phyloP scores from a whole-genome alignment of 2,329 filamentous ascomycete genomes.

The Xylaria sp. region DNA sequence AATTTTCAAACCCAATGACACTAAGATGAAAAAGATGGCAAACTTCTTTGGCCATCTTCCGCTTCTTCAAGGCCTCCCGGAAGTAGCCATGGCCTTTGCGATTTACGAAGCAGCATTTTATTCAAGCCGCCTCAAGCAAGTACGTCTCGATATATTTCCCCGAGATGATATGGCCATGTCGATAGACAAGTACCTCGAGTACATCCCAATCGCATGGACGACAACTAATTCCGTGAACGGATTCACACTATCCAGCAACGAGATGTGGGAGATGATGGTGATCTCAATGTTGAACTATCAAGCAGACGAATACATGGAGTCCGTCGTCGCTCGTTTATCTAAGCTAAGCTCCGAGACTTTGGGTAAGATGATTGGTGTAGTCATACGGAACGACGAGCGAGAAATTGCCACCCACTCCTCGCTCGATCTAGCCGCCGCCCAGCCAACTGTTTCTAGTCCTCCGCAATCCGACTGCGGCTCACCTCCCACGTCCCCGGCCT shows the following conservation, averaged over 20 bases:
- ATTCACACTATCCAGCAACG: background rate
- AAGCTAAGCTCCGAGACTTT: background rate
- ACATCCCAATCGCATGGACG: conserved; percentile 18
- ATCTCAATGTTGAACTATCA: conserved; percentile 14
- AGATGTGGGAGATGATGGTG: conserved; percentile 17
- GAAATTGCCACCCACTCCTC: background rate
- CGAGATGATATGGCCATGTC: background rate
- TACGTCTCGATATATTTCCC: background rate
- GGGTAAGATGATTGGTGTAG: background rate
- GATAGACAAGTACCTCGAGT: conserved; percentile 18
- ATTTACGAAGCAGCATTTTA: background rate
- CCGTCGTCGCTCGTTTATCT: background rate
- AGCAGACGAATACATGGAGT: conserved; percentile 16
- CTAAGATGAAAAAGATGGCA: background rate
- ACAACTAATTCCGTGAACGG: background rate
- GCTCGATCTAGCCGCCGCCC: background rate
- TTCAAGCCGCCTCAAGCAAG: background rate
- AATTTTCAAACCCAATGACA: background rate
- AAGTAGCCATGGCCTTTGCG: background rate
- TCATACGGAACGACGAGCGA: background rate
- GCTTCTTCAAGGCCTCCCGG: background rate
- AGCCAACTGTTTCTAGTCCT: background rate
- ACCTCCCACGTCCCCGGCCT: background rate
- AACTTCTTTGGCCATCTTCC: background rate
- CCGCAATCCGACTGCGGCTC: no score